Conservation (phyloP, 169 alveolate genomes). For the Eimeria acervulina region DNA sequence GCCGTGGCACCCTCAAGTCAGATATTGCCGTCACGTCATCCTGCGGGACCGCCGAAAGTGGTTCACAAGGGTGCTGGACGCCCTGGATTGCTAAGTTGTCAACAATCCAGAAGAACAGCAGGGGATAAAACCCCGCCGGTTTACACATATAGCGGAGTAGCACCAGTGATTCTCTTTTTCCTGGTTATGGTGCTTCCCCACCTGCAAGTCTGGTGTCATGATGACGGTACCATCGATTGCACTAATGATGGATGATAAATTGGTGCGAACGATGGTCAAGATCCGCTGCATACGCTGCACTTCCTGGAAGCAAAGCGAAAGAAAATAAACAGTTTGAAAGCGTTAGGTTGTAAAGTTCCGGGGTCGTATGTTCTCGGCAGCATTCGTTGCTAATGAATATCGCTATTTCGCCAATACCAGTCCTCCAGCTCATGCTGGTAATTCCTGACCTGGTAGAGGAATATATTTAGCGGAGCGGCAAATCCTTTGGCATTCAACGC, state of each 20-base stretch:
- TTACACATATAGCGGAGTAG: background rate
- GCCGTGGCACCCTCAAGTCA: constrained; percentile 94
- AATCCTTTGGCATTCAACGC: constrained; percentile 91
- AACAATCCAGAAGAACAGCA: background rate
- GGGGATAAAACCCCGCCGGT: background rate
- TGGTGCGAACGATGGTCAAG: constrained; percentile 94
- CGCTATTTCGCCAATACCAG: background rate
- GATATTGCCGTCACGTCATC: constrained; percentile 90
- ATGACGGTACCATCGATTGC: constrained; percentile 97
- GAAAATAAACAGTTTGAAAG: background rate
- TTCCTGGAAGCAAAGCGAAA: constrained; percentile 90
- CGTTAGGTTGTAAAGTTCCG: background rate
- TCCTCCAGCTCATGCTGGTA: too few relatives aligned
- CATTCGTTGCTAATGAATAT: background rate
- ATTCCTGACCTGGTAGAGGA: constrained; percentile 90
- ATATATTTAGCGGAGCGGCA: constrained; percentile 97
- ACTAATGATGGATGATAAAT: constrained; percentile 93
- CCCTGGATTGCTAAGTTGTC: background rate
- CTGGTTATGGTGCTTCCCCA: background rate
- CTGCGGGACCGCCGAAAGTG: constrained; percentile 16
- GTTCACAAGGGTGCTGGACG: background rate
- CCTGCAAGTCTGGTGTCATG: constrained; percentile 96
- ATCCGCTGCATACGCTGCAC: constrained; percentile 96
- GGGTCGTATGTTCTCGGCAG: background rate
- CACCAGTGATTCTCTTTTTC: background rate